These are phyloP conservation scores for Fusarium stilboides DNA, from an alignment of 2,329 filamentous ascomycete genomes.

Conservation along the genomic window DNA sequence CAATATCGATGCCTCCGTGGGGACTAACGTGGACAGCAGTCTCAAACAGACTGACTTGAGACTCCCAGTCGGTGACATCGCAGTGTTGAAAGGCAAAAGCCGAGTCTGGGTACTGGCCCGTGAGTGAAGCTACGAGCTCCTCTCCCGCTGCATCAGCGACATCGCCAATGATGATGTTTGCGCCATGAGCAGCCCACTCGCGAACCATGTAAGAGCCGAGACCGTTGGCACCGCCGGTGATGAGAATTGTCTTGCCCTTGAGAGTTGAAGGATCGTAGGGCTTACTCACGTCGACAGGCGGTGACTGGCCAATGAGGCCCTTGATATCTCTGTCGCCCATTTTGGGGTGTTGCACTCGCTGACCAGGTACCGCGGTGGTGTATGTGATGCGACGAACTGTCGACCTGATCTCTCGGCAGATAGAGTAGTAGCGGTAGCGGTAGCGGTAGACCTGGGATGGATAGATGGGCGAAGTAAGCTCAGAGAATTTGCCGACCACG, in stretches of 20 bases:
- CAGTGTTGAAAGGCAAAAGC: slow-evolving; percentile 71
- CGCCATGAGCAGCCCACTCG: slow-evolving; percentile 69
- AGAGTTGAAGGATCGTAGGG: slow-evolving; percentile 64
- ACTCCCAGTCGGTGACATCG: slow-evolving; percentile 76
- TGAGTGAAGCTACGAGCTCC: slow-evolving; percentile 67
- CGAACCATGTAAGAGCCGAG: slow-evolving; percentile 70
- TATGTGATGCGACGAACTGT: neutral
- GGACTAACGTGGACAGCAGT: slow-evolving; percentile 68
- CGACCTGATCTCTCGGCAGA: slow-evolving; percentile 13
- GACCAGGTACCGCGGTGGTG: neutral
- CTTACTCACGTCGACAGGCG: slow-evolving; percentile 61
- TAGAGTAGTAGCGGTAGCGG: neutral
- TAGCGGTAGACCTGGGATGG: no score
- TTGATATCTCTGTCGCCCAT: slow-evolving; percentile 43
- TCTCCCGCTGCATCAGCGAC: slow-evolving; percentile 69
- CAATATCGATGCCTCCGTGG: slow-evolving; percentile 71
- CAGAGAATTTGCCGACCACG: slow-evolving; percentile 1
- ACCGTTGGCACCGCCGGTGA: slow-evolving; percentile 76
- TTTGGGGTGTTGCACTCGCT: slow-evolving; percentile 21
- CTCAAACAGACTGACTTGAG: slow-evolving; percentile 75
- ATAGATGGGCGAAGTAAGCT: slow-evolving; percentile 3
- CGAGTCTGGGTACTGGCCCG: slow-evolving; percentile 56
- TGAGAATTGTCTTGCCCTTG: slow-evolving; percentile 70
- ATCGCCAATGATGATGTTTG: slow-evolving; percentile 75
- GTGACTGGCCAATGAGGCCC: slow-evolving; percentile 54